These are phyloP conservation scores for Ambrosia artemisiifolia DNA, from an alignment of 129 eudicot species.

Conservation along the genomic window DNA sequence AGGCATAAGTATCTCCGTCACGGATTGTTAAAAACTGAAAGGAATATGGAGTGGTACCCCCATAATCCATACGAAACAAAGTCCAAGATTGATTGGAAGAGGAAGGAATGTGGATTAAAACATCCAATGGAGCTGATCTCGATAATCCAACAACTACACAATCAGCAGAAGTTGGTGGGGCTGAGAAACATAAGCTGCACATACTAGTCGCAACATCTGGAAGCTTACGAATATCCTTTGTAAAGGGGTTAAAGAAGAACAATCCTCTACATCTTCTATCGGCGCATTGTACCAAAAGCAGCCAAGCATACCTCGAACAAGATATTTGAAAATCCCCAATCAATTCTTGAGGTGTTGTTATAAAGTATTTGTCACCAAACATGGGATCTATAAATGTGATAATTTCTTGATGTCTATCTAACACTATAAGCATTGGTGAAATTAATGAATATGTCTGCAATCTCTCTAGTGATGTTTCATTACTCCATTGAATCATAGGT, in stretches of 20 bases:
- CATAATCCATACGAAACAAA: neutral
- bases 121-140: neutral
- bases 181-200: neutral
- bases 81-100: neutral
- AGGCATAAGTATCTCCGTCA: neutral
- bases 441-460: neutral
- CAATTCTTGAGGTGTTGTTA: neutral
- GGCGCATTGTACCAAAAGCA: neutral
- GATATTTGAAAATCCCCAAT: neutral
- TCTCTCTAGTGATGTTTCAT: neutral
- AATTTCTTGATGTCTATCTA: neutral
- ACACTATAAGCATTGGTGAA: conserved; percentile 24
- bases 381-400: conserved; percentile 11
- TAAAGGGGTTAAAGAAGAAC: conserved; percentile 26
- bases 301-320: conserved; percentile 22
- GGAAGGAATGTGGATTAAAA: neutral
- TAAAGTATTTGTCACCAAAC: conserved; percentile 9
- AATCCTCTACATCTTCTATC: neutral
- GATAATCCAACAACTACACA: conserved; percentile 24
- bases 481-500: neutral
- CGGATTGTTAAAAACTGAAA: neutral
- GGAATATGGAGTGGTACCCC: neutral
- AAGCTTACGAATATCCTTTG: conserved; percentile 12
- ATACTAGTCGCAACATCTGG: neutral
- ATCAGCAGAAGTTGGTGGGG: neutral